Conservation (phyloP, 2,329 filamentous ascomycete species). For the Fusarium bactridioides region DNA sequence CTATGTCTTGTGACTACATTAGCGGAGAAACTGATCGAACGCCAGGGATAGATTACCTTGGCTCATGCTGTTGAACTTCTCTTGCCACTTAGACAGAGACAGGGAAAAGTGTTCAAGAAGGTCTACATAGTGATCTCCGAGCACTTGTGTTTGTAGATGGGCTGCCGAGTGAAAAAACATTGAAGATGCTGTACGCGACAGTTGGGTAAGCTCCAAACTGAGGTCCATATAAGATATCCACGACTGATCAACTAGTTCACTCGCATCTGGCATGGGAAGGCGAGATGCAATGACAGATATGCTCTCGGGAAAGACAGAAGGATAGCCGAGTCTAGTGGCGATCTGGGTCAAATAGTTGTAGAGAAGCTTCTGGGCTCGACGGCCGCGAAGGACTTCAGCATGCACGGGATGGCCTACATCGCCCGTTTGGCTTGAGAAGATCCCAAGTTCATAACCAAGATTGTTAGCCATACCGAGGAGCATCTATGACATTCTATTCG, state of each 20-base stretch:
- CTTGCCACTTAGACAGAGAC: slow-evolving; percentile 24
- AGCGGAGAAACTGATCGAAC: fast-evolving
- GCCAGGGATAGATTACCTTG: neutral
- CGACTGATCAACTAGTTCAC: neutral
- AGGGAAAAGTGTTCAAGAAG: slow-evolving; percentile 27
- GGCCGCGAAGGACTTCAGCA: neutral
- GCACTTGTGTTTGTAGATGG: slow-evolving; percentile 26
- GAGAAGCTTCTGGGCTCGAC: slow-evolving; percentile 26
- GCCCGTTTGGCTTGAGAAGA: slow-evolving; percentile 7
- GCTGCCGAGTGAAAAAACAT: slow-evolving; percentile 34
- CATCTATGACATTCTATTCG: slow-evolving; percentile 42
- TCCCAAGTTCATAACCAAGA: slow-evolving; percentile 32
- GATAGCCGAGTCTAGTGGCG: slow-evolving; percentile 3
- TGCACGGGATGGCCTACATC: neutral
- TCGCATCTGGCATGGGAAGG: neutral
- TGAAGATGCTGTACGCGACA: slow-evolving; percentile 26
- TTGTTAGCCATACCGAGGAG: slow-evolving; percentile 34
- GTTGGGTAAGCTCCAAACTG: slow-evolving; percentile 25
- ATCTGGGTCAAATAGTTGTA: slow-evolving; percentile 34
- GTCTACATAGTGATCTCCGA: slow-evolving; percentile 26
- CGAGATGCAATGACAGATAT: slow-evolving; percentile 10
- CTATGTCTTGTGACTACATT: neutral
- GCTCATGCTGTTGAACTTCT: slow-evolving; percentile 2
- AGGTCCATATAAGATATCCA: slow-evolving; percentile 29
- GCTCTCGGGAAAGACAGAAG: slow-evolving; percentile 12